Base-by-base conservation (phyloP, 208 protist species). In the Herpetomonas muscarum region DNA sequence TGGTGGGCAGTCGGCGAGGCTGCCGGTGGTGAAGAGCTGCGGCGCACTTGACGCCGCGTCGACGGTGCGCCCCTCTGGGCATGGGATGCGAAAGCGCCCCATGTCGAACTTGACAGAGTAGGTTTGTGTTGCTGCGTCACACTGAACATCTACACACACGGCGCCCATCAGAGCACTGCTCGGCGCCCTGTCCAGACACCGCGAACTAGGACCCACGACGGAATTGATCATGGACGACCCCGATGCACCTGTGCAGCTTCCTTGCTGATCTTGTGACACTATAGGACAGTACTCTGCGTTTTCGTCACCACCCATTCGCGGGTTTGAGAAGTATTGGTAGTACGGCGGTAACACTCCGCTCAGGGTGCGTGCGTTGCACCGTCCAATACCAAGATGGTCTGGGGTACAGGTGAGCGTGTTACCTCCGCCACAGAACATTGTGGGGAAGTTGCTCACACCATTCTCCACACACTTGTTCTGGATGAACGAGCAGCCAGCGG, bases 361-460 rank as follows among this genome's bases (percentile, higher is more conserved):
- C 26, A 49, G 36, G 12, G 22, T 30, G 41, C 25, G 21, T 34
- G 70, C 2, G 31, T 29, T 1, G 57, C 74, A 80, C 19, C 46
- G 52, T 10, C 74, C 68, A 1, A 72, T 41, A 13, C 42, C 53
- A 1, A 29, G n/a, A 29, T 49, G 55, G 36, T 78, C 70, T 22
- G 55, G 26, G 1, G 76, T 51, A 31, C 76, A 82, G 34, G 19
- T 39, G 13, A 4, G 21, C 1, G 53, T 26, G 6, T 36, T 37
- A 7, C 6, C 28, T 9, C 22, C 42, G 19, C 24, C 68, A 50
- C 72, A 79, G 46, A 79, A 79, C 67, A 74, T 64, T 2, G 49
- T 30, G 2, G 67, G 62, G 47, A 58, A 71, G 30, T 32, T 32
- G 13, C 37, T 61, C 13, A 48, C 24, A 10, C 61, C 67, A 44